Evolutionary conservation across 768 basidiomycete species (phyloP), one percentile per base, ranked within the genome.

Genomic region (Termitomyces sp.): DNA sequence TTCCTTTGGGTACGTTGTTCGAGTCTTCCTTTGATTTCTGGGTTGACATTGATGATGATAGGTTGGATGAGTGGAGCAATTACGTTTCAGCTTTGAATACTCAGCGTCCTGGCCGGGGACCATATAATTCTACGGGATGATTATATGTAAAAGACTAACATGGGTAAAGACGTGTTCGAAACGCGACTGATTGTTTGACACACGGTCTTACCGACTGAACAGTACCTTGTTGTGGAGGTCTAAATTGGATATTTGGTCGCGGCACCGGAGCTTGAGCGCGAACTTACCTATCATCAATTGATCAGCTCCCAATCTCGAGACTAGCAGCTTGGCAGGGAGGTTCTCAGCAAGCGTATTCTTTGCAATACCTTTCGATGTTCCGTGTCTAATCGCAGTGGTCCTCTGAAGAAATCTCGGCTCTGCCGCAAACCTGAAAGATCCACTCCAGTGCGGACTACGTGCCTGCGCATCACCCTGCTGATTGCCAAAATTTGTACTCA

Each of bases 1-100:
- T 14, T 77, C 80, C 19, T 85, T 85, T 58, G 81, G 81, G 85
- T 87, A 64, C 66, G 84, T 71, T 14, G 47, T 45, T 43, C 41
- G 26, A 58, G 15, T 35, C 11, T 26, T 8, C 1, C 53, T 2
- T 7, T 48, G 42, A 2, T 50, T 35, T n/a, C 19, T 3, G 14
- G 9, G 8, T 21, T 34, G n/a, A 56, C 3, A 40, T 14, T 4
- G 9, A 35, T 42, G 3, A 24, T 56, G 28, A 57, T 28, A 79
- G 78, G 60, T 46, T 72, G 58, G 70, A 73, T 58, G 75, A 77
- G 44, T 79, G 76, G 77, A 69, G 69, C 2, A 63, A 69, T 11
- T 78, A 77, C 53, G 57, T 77, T 34, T 68, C 69, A 24, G 71
- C 68, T 49, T 63, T 76, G 22, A 69, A 68, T 63, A 68, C 21